Conservation (phyloP, 2,329 filamentous ascomycete species). For the Ceratocystis cubensis region DNA sequence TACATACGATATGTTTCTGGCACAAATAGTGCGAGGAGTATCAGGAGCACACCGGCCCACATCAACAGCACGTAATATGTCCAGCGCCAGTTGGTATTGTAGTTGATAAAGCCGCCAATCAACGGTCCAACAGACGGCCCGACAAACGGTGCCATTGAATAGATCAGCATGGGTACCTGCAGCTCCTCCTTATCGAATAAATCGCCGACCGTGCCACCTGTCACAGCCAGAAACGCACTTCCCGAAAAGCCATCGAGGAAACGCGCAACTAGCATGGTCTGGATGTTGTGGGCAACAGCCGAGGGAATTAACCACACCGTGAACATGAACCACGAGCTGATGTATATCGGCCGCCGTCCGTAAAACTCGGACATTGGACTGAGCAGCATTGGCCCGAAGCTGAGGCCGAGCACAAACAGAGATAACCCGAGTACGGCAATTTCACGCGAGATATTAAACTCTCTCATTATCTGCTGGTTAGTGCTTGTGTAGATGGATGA, state of each 20-base stretch:
- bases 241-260: conserved; percentile 68
- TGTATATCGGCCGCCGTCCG: conserved; percentile 69
- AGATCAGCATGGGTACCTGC: conserved; percentile 73
- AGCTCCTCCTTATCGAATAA: conserved; percentile 57
- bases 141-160: conserved; percentile 52
- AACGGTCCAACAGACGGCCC: conserved; percentile 49
- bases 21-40: conserved; percentile 55
- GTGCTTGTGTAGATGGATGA: conserved; percentile 83
- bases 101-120: conserved; percentile 71
- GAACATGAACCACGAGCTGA: conserved; percentile 61
- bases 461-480: conserved; percentile 60
- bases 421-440: conserved; percentile 72
- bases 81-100: conserved; percentile 63
- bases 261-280: conserved; percentile 62
- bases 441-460: conserved; percentile 58
- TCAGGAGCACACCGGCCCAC: conserved; percentile 57
- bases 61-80: conserved; percentile 77
- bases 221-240: conserved; percentile 57
- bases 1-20: conserved; percentile 68
- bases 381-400: conserved; percentile 50
- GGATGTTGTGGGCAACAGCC: conserved; percentile 68
- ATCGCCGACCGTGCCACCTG: conserved; percentile 76
- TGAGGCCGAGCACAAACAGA: conserved; percentile 65
- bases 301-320: conserved; percentile 70
- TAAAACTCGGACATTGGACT: conserved; percentile 64